phyloP scores from a whole-genome alignment of 176 grass and related monocot genomes.

The Musa troglodytarum region DNA sequence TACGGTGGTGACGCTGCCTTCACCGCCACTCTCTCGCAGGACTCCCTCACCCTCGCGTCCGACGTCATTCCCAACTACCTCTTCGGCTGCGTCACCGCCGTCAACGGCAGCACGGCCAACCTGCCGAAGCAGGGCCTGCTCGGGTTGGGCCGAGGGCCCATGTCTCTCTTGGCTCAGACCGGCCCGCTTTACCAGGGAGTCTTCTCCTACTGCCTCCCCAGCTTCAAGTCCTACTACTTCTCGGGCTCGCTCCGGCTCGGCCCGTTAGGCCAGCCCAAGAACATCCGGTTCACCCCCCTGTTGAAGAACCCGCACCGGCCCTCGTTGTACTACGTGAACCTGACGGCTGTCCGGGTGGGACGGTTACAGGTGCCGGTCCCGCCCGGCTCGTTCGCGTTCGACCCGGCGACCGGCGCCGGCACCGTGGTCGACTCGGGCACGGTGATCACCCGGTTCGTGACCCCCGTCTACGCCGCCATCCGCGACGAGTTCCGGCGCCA shows the following conservation, averaged over 20 bases:
- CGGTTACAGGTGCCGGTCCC: conserved; percentile 31
- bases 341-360: conserved; percentile 65
- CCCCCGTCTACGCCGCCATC: conserved; percentile 63
- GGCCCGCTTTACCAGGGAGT: conserved; percentile 50
- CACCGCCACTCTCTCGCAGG: conserved; percentile 53
- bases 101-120: conserved; percentile 48
- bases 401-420: conserved; percentile 53
- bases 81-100: conserved; percentile 72
- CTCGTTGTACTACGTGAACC: conserved; percentile 88
- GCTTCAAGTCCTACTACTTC: conserved; percentile 92
- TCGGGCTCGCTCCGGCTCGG: conserved; percentile 85
- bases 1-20: conserved; percentile 65
- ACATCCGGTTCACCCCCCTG: conserved; percentile 55
- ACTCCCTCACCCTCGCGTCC: conserved; percentile 47
- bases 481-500: conserved; percentile 77
- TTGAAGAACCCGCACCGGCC: conserved; percentile 73
- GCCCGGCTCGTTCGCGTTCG: conserved; percentile 59
- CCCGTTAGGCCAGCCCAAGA: conserved; percentile 45
- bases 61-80: conserved; percentile 51
- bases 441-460: conserved; percentile 81
- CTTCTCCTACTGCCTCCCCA: conserved; percentile 95
- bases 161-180: conserved; percentile 63
- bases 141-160: conserved; percentile 56
- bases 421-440: conserved; percentile 88
- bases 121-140: conserved; percentile 69